Percentiles rank a stretch among this genome's conserved stretches.
Evolutionary conservation across 202 grass and related monocot genomes (phyloP).

Genomic region (Thinopyrum obtusiflorum): DNA sequence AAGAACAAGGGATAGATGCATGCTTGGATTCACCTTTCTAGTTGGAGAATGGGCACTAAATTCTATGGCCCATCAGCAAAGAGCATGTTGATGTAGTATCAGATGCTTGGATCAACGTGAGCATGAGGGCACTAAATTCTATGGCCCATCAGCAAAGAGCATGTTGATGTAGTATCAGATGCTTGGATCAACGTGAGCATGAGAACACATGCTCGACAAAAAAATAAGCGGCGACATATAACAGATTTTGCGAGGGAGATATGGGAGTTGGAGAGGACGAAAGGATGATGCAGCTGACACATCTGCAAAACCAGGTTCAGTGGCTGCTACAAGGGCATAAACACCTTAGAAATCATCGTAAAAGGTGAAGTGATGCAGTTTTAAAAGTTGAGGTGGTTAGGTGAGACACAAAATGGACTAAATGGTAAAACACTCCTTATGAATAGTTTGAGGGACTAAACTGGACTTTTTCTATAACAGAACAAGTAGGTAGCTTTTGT

Average conservation of each 20-base stretch:
- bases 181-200: background rate
- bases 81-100: background rate
- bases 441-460: conserved; percentile 1
- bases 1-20: background rate
- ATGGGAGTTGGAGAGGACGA: background rate
- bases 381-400: background rate
- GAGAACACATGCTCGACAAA: background rate
- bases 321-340: background rate
- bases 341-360: background rate
- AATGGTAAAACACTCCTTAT: background rate
- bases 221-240: background rate
- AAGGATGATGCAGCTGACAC: background rate
- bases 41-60: background rate
- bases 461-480: background rate
- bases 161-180: background rate
- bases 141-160: background rate
- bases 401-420: conserved; percentile 1
- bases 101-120: background rate
- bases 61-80: background rate
- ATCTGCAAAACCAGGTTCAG: background rate
- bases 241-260: background rate
- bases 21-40: background rate
- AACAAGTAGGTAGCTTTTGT: background rate
- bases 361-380: background rate
- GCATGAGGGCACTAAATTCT: background rate